Base-by-base conservation (phyloP, 805 yeast genomes). In the Candida sithepensis region DNA sequence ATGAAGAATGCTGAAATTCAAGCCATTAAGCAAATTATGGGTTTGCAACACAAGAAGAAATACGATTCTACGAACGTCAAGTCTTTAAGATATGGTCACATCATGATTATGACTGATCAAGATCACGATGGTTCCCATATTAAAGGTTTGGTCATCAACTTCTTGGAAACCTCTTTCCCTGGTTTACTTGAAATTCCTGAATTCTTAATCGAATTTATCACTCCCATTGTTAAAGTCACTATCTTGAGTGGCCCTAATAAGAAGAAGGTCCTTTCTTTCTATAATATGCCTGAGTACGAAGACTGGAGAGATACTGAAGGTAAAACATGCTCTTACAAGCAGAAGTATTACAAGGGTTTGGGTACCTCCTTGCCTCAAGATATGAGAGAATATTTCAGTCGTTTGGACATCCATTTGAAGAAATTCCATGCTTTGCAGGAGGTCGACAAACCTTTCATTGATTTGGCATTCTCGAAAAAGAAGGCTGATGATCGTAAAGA, bases 51-150 rank as follows among this genome's bases (percentile, higher is more conserved):
- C 68, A 89, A 86, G 59, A 92, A 89, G 68, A 74, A 73, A 39
- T 94, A 94, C 63, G 70, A 65, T 18, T 49, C 65, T 0, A 83
- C 82, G 19, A 85, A 83, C 54, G 73, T 86, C 14, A 78, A 79
- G 48, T 82, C 85, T 3, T 72, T 94, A 52, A 81, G 99, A 65
- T 94, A 94, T 63, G 99, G 99, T 33, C 96, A 90, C 65, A 78
- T 94, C 44, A 94, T 94, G 98, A 90, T 94, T 64, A 94, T 94
- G 98, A 90, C 99, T 6, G 99, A 94, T 85, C 99, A 94, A 70
- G 99, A 94, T 88, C 96, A 91, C 58, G 99, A 94, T 76, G 99
- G 99, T 51, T 86, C 96, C 16, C 99, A 94, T 72, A 94, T 94
- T 65, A 94, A 94, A 65, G 99, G 99, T 54, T 77, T 94, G 55